Evolutionary conservation across 305 asterid species (phyloP).

Genomic region (Galium porrigens): DNA sequence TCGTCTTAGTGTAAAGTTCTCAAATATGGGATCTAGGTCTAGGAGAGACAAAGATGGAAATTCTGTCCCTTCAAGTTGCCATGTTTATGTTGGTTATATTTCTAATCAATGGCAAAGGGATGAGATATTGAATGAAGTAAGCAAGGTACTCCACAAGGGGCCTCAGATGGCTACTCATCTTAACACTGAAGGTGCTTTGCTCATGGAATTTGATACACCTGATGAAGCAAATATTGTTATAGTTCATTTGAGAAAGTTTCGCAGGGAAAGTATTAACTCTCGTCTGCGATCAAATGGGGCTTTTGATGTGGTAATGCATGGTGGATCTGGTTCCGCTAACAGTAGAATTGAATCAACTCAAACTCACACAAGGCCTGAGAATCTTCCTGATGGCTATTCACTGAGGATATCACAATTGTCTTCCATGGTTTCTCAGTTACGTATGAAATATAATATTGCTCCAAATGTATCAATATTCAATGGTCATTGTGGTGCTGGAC

Average conservation of each 20-base stretch:
- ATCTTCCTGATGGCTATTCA: slow-evolving; percentile 34
- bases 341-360: slow-evolving; percentile 43
- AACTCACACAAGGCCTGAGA: slow-evolving; percentile 32
- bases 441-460: slow-evolving; percentile 36
- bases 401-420: slow-evolving; percentile 38
- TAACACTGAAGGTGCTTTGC: slow-evolving; percentile 56
- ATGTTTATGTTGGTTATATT: slow-evolving; percentile 65
- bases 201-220: slow-evolving; percentile 71
- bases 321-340: slow-evolving; percentile 31
- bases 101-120: slow-evolving; percentile 67
- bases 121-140: slow-evolving; percentile 62
- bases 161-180: slow-evolving; percentile 70
- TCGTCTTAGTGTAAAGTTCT: slow-evolving; percentile 51
- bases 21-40: slow-evolving; percentile 63
- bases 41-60: slow-evolving; percentile 56
- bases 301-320: slow-evolving; percentile 31
- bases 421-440: slow-evolving; percentile 34
- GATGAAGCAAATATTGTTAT: slow-evolving; percentile 66
- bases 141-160: slow-evolving; percentile 48
- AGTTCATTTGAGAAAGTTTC: slow-evolving; percentile 58
- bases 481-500: slow-evolving; percentile 21
- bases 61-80: slow-evolving; percentile 55
- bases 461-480: slow-evolving; percentile 27
- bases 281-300: slow-evolving; percentile 26
- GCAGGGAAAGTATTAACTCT: slow-evolving; percentile 42